These are phyloP conservation scores for Malassezia arunalokei DNA, from an alignment of 1,284 basidiomycete species.

Conservation along the genomic window DNA sequence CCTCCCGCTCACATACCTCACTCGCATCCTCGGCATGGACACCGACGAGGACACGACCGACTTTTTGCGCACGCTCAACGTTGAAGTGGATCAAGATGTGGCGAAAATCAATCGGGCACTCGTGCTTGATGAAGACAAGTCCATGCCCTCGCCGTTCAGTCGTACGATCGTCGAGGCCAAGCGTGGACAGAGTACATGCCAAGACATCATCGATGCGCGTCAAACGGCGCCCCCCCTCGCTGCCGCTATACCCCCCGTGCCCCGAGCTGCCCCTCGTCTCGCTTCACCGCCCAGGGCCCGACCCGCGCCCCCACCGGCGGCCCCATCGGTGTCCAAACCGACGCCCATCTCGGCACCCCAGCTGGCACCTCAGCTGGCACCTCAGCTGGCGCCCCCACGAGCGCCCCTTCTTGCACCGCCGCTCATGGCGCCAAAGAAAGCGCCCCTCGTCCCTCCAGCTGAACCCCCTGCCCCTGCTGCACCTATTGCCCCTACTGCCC, in stretches of 20 bases:
- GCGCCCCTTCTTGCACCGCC: not conserved
- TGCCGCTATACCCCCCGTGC: not conserved
- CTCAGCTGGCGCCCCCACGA: not conserved
- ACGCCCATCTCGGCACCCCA: too few species aligned
- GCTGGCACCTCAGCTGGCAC: too few species aligned
- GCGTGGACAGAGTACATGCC: slow-evolving; percentile 54
- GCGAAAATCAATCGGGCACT: slow-evolving; percentile 31
- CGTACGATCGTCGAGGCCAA: slow-evolving; percentile 62
- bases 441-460: not conserved
- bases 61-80: slow-evolving; percentile 42
- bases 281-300: not conserved
- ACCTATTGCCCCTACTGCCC: too few species aligned
- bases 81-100: slow-evolving; percentile 30
- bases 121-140: slow-evolving; percentile 52
- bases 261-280: not conserved
- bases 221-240: not conserved
- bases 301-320: not conserved
- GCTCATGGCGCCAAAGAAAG: not conserved
- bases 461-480: too few species aligned
- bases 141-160: slow-evolving; percentile 45
- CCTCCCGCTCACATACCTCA: slow-evolving; percentile 24
- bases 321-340: not conserved
- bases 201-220: slow-evolving; percentile 65
- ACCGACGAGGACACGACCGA: slow-evolving; percentile 27
- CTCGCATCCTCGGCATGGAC: slow-evolving; percentile 25